Conservation (phyloP, 1,284 basidiomycete species). For the Pyrrhoderma lamaoense region DNA sequence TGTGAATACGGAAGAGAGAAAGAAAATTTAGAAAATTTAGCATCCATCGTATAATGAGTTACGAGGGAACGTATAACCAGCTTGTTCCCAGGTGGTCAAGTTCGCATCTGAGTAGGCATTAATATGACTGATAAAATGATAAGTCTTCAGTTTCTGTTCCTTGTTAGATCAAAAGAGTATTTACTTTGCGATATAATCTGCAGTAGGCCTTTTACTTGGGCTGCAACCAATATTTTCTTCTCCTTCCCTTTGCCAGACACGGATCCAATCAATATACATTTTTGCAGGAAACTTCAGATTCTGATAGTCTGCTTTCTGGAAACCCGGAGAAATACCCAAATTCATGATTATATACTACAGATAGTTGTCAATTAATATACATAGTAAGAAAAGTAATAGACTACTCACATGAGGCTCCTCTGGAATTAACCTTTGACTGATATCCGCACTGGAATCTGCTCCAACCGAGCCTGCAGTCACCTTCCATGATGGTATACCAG, state of each 20-base stretch:
- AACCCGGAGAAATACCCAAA: slow-evolving; percentile 34
- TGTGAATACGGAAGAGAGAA: not conserved
- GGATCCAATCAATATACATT: slow-evolving; percentile 38
- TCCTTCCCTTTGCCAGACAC: slow-evolving; percentile 35
- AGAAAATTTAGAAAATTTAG: slow-evolving; percentile 22
- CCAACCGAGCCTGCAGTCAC: slow-evolving; percentile 33
- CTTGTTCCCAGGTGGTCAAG: slow-evolving; percentile 66
- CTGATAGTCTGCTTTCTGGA: slow-evolving; percentile 35
- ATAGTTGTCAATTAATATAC: not conserved
- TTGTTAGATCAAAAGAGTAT: slow-evolving; percentile 18
- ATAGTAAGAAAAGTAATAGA: not conserved
- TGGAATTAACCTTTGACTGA: slow-evolving; percentile 39
- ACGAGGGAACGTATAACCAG: slow-evolving; percentile 60
- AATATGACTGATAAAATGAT: slow-evolving; percentile 44
- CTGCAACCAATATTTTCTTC: slow-evolving; percentile 34
- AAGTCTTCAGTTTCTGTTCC: slow-evolving; percentile 8
- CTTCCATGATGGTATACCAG: slow-evolving; percentile 39
- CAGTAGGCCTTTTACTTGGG: slow-evolving; percentile 33
- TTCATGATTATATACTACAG: slow-evolving; percentile 38
- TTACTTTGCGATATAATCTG: slow-evolving; percentile 50
- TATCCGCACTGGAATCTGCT: slow-evolving; percentile 29
- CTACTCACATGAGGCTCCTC: slow-evolving; percentile 44
- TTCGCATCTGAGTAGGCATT: slow-evolving; percentile 66
- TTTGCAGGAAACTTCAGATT: slow-evolving; percentile 32
- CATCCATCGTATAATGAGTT: slow-evolving; percentile 56